A percentile compares a stretch with the other conserved stretches of the same genome.
These are phyloP conservation scores for Penicillium sp. DNA, from an alignment of 2,329 filamentous ascomycete genomes.

Conservation along the genomic window DNA sequence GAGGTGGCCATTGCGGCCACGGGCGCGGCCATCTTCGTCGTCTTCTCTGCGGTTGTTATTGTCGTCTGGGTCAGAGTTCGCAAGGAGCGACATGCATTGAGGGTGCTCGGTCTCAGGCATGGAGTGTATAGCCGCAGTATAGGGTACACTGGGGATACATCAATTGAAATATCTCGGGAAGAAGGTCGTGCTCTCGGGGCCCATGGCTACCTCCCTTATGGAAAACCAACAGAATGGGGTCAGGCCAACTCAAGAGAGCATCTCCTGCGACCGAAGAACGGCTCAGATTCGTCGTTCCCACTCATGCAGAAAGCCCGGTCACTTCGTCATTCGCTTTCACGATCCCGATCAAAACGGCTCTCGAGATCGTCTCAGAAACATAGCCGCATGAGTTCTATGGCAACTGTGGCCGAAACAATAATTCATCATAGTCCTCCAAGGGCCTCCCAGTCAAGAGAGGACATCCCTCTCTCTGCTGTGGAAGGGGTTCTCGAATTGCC, in stretches of 20 bases:
- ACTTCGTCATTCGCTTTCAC: slow-evolving; percentile 35
- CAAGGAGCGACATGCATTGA: slow-evolving; percentile 33
- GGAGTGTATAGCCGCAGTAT: slow-evolving; percentile 21
- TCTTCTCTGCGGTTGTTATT: slow-evolving; percentile 32
- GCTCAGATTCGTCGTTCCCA: slow-evolving; percentile 23
- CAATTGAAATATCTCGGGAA: slow-evolving; percentile 33
- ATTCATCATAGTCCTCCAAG: slow-evolving; percentile 22
- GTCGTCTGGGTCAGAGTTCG: slow-evolving; percentile 38
- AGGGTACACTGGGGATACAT: slow-evolving; percentile 27
- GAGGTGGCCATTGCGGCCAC: slow-evolving; percentile 38
- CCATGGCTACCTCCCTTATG: slow-evolving; percentile 37
- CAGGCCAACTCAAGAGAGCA: slow-evolving; percentile 34
- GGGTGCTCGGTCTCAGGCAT: slow-evolving; percentile 24
- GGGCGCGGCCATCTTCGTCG: slow-evolving; percentile 35
- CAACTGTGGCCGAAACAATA: slow-evolving; percentile 31
- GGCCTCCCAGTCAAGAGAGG: slow-evolving; percentile 26
- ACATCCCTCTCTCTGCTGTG: slow-evolving; percentile 35
- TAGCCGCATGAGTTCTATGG: slow-evolving; percentile 31
- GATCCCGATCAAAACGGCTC: slow-evolving; percentile 35
- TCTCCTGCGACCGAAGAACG: slow-evolving; percentile 20
- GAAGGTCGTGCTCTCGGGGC: slow-evolving; percentile 33
- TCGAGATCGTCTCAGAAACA: slow-evolving; percentile 30
- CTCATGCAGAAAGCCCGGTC: slow-evolving; percentile 32
- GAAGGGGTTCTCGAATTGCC: slow-evolving; percentile 36
- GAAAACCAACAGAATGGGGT: slow-evolving; percentile 38